Evolutionary conservation across 805 yeast genomes (phyloP), one percentile per base, ranked within the genome.

Genomic region (Ogataea allantospora): DNA sequence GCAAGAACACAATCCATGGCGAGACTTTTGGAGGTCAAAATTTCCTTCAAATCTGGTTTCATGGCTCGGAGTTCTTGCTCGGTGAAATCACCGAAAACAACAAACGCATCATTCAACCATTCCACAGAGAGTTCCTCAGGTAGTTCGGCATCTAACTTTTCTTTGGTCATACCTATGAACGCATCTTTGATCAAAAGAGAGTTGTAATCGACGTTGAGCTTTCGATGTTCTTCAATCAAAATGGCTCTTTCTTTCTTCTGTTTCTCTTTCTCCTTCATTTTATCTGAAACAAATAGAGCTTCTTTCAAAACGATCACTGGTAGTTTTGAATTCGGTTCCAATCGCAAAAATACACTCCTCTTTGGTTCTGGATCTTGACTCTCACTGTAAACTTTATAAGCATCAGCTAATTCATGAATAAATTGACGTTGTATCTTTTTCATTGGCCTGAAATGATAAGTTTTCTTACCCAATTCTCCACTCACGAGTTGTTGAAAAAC

Each of bases 341-440:
- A 58, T 33, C 66, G 62, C n/a, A 88, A 68, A 46, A 75, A 79
- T 0, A 88, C 91, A 8, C 83, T 75, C 43, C 95, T 61, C 35
- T 76, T 68, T 0, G 96, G 96, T 47, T 87, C 96, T 2, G 75
- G 76, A 58, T 86, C 96, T 44, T 85, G 93, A 2, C 89, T 75
- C 51, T 84, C 88, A 0, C 83, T 67, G 48, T 74, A 78, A 9
- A 87, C 51, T 9, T 71, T 66, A 55, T 67, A 87, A 0, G 77
- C 60, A 17, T 68, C 75, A 0, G 88, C 81, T 27, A 88, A 53
- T 35, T 77, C 78, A 53, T 80, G 91, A 17, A 88, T 62, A 53
- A 88, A 87, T 44, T 67, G 66, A 31, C 96, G 67, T 57, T 85
- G 91, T 5, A 78, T 73, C 10, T 68, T 57, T 34, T 65, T 70